Percentiles rank a stretch among this genome's conserved stretches.
Evolutionary conservation across 352 stramenopile species (phyloP).

Genomic region (Phytophthora megakarya): DNA sequence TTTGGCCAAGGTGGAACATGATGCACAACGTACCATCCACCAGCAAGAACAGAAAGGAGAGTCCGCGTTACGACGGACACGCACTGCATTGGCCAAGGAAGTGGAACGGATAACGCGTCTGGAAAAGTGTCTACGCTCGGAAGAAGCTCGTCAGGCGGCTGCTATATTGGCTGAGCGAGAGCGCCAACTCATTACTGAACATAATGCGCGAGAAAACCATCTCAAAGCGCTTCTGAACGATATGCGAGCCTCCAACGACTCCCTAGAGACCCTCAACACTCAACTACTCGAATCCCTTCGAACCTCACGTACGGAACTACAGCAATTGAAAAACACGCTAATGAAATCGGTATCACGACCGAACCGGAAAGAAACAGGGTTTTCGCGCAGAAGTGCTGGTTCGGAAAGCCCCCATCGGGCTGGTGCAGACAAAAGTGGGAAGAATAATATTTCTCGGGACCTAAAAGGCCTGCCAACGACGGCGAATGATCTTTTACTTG

Average conservation of each 20-base stretch:
- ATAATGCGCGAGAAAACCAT: slow-evolving; percentile 45
- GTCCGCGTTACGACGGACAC: slow-evolving; percentile 54
- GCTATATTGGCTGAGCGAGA: slow-evolving; percentile 52
- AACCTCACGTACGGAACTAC: slow-evolving; percentile 44
- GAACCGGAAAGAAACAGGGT: slow-evolving; percentile 21
- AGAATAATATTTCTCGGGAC: slow-evolving; percentile 5
- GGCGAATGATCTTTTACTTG: slow-evolving; percentile 28
- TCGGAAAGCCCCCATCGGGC: neutral
- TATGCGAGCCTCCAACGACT: slow-evolving; percentile 49
- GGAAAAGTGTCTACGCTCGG: slow-evolving; percentile 65
- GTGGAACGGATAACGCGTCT: slow-evolving; percentile 61
- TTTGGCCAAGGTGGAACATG: slow-evolving; percentile 38
- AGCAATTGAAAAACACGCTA: slow-evolving; percentile 62
- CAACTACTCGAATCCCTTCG: slow-evolving; percentile 61
- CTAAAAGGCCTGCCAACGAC: slow-evolving; percentile 15
- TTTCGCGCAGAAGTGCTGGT: slow-evolving; percentile 3
- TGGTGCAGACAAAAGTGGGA: slow-evolving; percentile 20
- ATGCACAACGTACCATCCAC: slow-evolving; percentile 43
- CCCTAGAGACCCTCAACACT: slow-evolving; percentile 55
- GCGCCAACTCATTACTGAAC: slow-evolving; percentile 46
- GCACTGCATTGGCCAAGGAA: slow-evolving; percentile 61
- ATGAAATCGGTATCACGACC: slow-evolving; percentile 29
- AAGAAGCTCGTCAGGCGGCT: slow-evolving; percentile 61
- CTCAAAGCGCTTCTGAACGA: slow-evolving; percentile 58
- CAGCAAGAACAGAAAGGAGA: slow-evolving; percentile 55